Evolutionary conservation across 148 eudicot species (phyloP).

Genomic region (Fagopyrum tataricum): DNA sequence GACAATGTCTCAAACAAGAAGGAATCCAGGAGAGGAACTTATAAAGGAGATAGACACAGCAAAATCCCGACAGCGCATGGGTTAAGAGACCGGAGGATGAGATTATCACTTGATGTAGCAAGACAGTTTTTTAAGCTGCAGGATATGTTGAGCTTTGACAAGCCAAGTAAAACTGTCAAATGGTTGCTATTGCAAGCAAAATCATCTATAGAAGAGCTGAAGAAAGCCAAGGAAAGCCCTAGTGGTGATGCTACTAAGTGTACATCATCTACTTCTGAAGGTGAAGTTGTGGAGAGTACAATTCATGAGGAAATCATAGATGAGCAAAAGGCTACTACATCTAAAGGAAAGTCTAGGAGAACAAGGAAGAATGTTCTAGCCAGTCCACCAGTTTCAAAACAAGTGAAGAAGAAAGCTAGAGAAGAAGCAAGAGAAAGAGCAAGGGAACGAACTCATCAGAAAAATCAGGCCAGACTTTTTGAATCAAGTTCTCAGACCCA

Average conservation of each 20-base stretch:
- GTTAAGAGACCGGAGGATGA: slow-evolving; percentile 61
- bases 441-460: slow-evolving; percentile 21
- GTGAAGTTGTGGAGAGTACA: slow-evolving; percentile 30
- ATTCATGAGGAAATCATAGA: not conserved
- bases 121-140: slow-evolving; percentile 49
- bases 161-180: slow-evolving; percentile 55
- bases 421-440: slow-evolving; percentile 51
- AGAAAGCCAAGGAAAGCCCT: not conserved
- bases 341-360: slow-evolving; percentile 5
- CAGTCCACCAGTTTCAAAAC: slow-evolving; percentile 22
- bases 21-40: slow-evolving; percentile 23
- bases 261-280: slow-evolving; percentile 38
- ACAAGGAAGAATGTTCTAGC: not conserved
- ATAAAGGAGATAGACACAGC: slow-evolving; percentile 66
- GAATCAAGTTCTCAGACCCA: not conserved
- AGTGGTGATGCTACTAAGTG: slow-evolving; percentile 17
- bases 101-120: slow-evolving; percentile 63
- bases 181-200: slow-evolving; percentile 48
- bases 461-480: not conserved
- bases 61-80: slow-evolving; percentile 66
- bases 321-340: not conserved
- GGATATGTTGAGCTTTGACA: slow-evolving; percentile 53
- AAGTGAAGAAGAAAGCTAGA: slow-evolving; percentile 38
- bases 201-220: slow-evolving; percentile 40
- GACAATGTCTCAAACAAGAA: not conserved